Evolutionary conservation across 352 stramenopile genomes (phyloP).

Genomic region (Phytopythium chamaehyphon): DNA sequence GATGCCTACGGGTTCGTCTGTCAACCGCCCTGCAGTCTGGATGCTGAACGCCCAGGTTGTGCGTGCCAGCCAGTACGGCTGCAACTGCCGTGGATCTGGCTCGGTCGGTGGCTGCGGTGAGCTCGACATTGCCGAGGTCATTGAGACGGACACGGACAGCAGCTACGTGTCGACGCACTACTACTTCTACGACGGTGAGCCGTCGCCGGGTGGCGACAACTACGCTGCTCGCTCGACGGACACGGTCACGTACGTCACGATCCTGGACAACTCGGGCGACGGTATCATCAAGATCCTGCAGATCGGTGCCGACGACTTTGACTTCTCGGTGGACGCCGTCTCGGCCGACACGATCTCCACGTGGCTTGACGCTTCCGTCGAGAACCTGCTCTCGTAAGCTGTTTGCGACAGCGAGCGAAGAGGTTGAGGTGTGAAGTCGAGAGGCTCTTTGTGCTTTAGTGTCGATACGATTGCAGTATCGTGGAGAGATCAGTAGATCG

Average conservation of each 20-base stretch:
- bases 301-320: conserved; percentile 38
- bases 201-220: conserved; percentile 44
- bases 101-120: conserved; percentile 61
- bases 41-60: conserved; percentile 75
- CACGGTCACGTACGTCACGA: conserved; percentile 47
- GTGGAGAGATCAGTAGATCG: conserved; percentile 1
- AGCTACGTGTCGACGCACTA: conserved; percentile 70
- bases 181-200: conserved; percentile 65
- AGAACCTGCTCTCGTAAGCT: conserved; percentile 32
- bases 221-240: conserved; percentile 30
- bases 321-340: conserved; percentile 29
- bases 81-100: conserved; percentile 65
- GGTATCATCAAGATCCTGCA: conserved; percentile 48
- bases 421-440: neutral
- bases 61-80: conserved; percentile 64
- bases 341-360: conserved; percentile 22
- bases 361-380: conserved; percentile 31
- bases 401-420: neutral
- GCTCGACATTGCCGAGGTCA: conserved; percentile 69
- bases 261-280: conserved; percentile 38
- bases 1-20: conserved; percentile 41
- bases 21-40: conserved; percentile 73
- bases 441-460: neutral
- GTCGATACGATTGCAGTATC: conserved; percentile 6
- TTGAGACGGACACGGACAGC: conserved; percentile 50